Percentiles rank a stretch among this genome's conserved stretches.
Conservation (phyloP, 345 rosid species). For the Microcos paniculata region DNA sequence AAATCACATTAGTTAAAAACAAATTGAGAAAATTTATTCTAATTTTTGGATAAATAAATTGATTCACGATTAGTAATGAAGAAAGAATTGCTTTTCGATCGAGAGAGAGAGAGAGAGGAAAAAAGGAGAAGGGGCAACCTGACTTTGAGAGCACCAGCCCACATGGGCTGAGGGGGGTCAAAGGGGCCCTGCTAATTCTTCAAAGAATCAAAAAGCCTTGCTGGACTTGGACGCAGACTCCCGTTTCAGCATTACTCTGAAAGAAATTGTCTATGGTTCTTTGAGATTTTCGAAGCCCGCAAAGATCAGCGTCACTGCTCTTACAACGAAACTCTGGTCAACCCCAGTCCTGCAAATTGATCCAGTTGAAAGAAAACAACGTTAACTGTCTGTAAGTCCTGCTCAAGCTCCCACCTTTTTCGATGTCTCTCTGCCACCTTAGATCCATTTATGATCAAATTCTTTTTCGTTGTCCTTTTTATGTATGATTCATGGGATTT, state of each 20-base stretch:
- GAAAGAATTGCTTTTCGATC: no score
- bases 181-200: conserved; percentile 1
- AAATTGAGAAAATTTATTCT: no score
- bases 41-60: no score
- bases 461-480: neutral
- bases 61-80: no score
- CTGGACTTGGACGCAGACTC: neutral
- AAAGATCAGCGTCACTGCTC: neutral
- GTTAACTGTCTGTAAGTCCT: neutral
- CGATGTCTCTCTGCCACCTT: neutral
- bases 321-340: neutral
- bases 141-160: neutral
- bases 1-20: no score
- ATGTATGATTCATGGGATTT: neutral
- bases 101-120: no score
- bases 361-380: neutral
- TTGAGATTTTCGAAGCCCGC: neutral
- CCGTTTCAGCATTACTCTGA: neutral
- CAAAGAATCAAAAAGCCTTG: neutral
- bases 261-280: no score
- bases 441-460: neutral
- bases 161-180: neutral
- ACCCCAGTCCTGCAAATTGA: neutral
- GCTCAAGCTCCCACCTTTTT: neutral
- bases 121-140: no score